Evolutionary conservation across 2,329 filamentous ascomycete genomes (phyloP), one percentile per base, ranked within the genome.

Genomic region (Macrophomina tecta): DNA sequence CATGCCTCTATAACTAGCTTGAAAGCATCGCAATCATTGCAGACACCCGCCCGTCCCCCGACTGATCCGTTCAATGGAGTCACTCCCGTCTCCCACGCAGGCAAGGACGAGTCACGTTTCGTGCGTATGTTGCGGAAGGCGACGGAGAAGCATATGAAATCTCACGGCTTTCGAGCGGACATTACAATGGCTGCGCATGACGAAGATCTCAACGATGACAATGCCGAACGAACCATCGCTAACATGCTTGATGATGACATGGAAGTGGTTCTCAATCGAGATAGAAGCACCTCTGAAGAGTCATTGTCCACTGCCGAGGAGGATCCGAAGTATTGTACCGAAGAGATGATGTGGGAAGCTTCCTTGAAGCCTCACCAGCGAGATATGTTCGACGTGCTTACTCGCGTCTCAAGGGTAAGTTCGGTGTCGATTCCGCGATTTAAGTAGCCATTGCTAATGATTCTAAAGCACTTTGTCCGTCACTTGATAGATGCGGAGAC

Each of bases 401-500:
- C 79, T 28, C 74, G 74, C n/a, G 74, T 80, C 3, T 78, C 79
- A 3, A 38, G 58, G n/a, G 58, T 38, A 49, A 51, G 45, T 23
- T 49, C 16, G 73, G 18, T n/a, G 14, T 23, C 11, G 16, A 32
- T 23, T 8, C 30, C 16, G 42, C 42, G 42, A 8, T 38, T 3
- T 38, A 45, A 12, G 6, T 45, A 23, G 23, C 12, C 52, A 32
- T 32, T 7, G 14, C 36, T 64, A 14, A 64, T 38, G 53, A 42
- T 6, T 16, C 16, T 12, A 18, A n/a, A 84, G 74, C 75, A 75
- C 18, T 76, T 86, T 9, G 70, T 82, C 8, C 78, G 73, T 1
- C 79, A 84, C 65, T 77, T 87, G 18, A 75, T 83, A 8, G 77
- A 81, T n/a, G 78, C 81, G 52, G 83, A 84, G 69, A 77, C 76